phyloP scores from a whole-genome alignment of 331 rosid species.

The Acacia concinna region DNA sequence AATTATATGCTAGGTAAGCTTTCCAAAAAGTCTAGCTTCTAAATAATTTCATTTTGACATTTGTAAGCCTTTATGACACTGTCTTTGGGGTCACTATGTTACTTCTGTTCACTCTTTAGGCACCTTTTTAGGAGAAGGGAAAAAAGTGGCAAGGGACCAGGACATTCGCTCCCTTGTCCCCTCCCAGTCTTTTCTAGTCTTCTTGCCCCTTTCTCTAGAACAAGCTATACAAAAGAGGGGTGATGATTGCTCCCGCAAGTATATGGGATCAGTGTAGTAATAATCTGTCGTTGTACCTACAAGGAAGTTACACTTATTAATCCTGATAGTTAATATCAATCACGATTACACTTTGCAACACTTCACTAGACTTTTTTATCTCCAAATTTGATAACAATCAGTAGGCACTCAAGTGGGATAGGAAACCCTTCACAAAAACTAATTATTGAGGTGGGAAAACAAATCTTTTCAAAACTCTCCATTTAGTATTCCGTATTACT shows the following conservation, averaged over 20 bases:
- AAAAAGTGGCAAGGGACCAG: background rate
- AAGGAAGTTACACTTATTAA: background rate
- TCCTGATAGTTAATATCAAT: background rate
- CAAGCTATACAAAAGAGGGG: background rate
- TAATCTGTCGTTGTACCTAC: background rate
- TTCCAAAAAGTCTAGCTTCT: conserved; percentile 4
- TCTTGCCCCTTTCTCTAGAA: background rate
- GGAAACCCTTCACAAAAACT: background rate
- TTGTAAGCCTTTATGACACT: conserved; percentile 25
- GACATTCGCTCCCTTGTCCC: background rate
- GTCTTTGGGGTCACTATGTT: conserved; percentile 13
- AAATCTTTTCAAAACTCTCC: background rate
- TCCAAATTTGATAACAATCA: too few species aligned
- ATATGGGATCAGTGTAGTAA: background rate
- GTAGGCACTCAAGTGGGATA: background rate
- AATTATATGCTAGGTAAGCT: conserved; percentile 79
- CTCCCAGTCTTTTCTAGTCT: background rate
- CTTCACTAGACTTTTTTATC: too few species aligned
- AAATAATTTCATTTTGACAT: conserved; percentile 23
- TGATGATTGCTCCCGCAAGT: background rate
- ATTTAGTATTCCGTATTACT: background rate
- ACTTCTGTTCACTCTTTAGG: background rate
- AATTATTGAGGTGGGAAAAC: background rate
- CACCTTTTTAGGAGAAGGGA: background rate
- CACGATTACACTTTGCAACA: background rate